Percentiles rank a stretch among this genome's conserved stretches.
Conservation (phyloP, 2,329 filamentous ascomycete genomes). For the Tolypocladium album region DNA sequence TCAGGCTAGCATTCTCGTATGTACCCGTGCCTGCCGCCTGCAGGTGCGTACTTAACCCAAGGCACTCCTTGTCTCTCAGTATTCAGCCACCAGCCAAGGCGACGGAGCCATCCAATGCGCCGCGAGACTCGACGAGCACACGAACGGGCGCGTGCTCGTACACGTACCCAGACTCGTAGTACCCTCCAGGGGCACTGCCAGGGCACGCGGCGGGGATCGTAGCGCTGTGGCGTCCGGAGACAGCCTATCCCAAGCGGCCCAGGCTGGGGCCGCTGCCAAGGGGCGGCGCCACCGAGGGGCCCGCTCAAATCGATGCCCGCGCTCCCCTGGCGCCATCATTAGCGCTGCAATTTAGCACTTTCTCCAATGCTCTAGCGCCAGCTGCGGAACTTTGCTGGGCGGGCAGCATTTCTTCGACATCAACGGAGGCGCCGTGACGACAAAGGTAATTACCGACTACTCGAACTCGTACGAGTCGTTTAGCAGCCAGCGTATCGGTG, state of each 20-base stretch:
- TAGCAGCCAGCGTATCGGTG: too few species aligned
- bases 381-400: not conserved
- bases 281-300: not conserved
- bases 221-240: not conserved
- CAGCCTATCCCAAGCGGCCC: not conserved
- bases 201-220: not conserved
- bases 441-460: too few species aligned
- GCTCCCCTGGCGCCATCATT: not conserved
- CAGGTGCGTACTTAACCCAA: too few species aligned
- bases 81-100: not conserved
- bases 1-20: not conserved
- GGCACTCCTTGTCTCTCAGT: too few species aligned
- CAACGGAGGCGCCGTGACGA: not conserved
- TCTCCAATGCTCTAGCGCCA: not conserved
- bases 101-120: not conserved
- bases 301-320: not conserved
- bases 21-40: not conserved
- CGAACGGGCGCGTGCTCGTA: too few species aligned
- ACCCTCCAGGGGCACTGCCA: not conserved
- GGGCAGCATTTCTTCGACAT: not conserved
- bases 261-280: not conserved
- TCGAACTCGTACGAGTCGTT: not conserved
- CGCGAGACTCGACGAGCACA: too few species aligned
- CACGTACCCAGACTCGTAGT: too few species aligned
- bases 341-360: not conserved